Evolutionary conservation across 2,329 filamentous ascomycete species (phyloP), one percentile per base, ranked within the genome.

Genomic region (Fusarium drepaniforme): DNA sequence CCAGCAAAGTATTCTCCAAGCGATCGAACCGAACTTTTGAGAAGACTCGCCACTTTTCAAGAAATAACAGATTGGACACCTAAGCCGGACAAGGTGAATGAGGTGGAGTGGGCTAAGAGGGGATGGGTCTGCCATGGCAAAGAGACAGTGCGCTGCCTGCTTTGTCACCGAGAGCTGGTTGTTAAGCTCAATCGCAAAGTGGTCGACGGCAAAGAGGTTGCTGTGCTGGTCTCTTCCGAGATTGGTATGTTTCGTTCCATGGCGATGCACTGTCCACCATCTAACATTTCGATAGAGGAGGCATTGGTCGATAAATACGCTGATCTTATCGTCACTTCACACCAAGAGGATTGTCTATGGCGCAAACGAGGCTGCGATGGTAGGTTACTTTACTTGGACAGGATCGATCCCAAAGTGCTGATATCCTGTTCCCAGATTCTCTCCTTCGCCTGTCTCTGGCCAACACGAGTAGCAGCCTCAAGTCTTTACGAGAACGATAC

Each of bases 31-130:
- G 91, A 94, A 76, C 95, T 98, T 72, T 87, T 98, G 13, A 91
- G 90, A 77, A 88, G 97, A 28, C 87, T 99, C 33, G 93, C 93
- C 70, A 97, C 95, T 0, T 99, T 97, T 81, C 93, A 96, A 80
- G 95, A 96, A 76, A 92, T 98, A 58, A 97, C 95, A 64, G 90
- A 93, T 81, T 99, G 96, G 96, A 93, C 94, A n/a, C 93, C 94
- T 0, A 98, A 98, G 82, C 96, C 97, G 0, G 90, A 96, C 63
- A 88, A 88, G 38, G 92, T 98, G 77, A 95, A 91, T 80, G 97
- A 98, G 84, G 92, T 98, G 9, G 93, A 95, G 82, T 99, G 97
- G 97, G 96, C 96, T 1, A 98, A 96, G 86, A 88, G 94, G 68
- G 96, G 96, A 1, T 99, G 97, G 96, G 88, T 93, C 5, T 98